Conservation (phyloP, 208 protist species). For the Angomonas deanei region DNA sequence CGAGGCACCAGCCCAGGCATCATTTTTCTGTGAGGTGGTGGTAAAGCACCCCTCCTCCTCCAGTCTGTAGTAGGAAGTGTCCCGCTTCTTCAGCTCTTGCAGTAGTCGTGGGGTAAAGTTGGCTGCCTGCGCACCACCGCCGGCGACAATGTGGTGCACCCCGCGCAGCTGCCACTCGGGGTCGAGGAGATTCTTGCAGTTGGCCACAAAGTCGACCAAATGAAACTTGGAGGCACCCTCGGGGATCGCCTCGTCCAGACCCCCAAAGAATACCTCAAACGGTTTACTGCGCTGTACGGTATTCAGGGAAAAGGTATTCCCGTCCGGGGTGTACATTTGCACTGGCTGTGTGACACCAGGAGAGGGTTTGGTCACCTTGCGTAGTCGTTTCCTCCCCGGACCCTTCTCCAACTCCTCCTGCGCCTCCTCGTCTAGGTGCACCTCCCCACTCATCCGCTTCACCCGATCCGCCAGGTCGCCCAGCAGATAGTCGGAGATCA, state of each 20-base stretch:
- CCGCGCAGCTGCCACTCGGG: slow-evolving; percentile 70
- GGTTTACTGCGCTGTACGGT: slow-evolving; percentile 23
- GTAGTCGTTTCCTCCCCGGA: slow-evolving; percentile 8
- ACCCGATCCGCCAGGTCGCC: slow-evolving; percentile 5
- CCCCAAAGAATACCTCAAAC: slow-evolving; percentile 60
- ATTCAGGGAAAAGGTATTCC: slow-evolving; percentile 24
- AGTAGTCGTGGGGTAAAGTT: slow-evolving; percentile 51
- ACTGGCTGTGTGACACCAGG: background rate
- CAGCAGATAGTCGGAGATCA: background rate
- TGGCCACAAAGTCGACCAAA: slow-evolving; percentile 38
- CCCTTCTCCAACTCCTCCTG: slow-evolving; percentile 3
- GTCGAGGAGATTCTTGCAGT: slow-evolving; percentile 51
- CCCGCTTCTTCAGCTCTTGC: slow-evolving; percentile 49
- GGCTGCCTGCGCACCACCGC: slow-evolving; percentile 32
- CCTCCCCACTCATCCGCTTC: slow-evolving; percentile 28
- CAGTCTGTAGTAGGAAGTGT: slow-evolving; percentile 75
- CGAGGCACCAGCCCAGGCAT: slow-evolving; percentile 74
- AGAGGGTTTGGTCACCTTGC: slow-evolving; percentile 5
- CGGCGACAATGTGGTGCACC: slow-evolving; percentile 70
- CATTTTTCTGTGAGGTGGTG: slow-evolving; percentile 23
- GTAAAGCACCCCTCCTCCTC: slow-evolving; percentile 46
- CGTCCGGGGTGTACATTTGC: slow-evolving; percentile 38
- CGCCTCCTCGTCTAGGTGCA: slow-evolving; percentile 5
- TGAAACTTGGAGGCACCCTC: background rate
- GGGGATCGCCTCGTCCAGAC: background rate